Percentiles rank a stretch among this genome's conserved stretches.
phyloP scores from a whole-genome alignment of 371 early-diverging fungal genomes.

The Mortierella sp. region DNA sequence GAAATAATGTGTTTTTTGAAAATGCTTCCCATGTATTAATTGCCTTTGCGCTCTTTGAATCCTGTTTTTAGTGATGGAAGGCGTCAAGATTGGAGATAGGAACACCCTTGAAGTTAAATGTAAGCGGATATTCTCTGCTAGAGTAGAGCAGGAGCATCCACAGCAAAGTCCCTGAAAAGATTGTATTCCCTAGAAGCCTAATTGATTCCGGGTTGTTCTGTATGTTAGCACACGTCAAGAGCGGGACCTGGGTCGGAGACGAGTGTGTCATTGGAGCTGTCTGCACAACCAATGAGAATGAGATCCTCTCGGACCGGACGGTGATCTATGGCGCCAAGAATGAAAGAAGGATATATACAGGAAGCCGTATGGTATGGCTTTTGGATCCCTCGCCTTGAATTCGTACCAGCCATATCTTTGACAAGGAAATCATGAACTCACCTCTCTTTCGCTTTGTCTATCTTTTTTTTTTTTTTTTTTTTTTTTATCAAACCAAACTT shows the following conservation, averaged over 20 bases:
- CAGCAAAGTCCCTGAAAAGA: background rate
- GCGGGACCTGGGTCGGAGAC: conserved; percentile 72
- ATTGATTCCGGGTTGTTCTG: background rate
- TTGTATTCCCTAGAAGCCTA: background rate
- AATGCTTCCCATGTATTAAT: background rate
- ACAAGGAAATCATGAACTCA: conserved; percentile 22
- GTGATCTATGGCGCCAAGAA: conserved; percentile 75
- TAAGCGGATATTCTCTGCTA: conserved; percentile 29
- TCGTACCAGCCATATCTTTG: background rate
- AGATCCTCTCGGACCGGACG: conserved; percentile 70
- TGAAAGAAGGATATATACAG: conserved; percentile 65
- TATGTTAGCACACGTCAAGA: conserved; percentile 63
- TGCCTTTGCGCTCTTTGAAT: no score
- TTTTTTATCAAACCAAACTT: no score
- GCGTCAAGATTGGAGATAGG: conserved; percentile 71
- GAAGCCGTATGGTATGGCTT: conserved; percentile 28
- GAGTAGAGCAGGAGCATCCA: background rate
- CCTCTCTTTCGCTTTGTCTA: conserved; percentile 14
- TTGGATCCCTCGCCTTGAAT: background rate
- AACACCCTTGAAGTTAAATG: conserved; percentile 78
- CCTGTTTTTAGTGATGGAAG: conserved; percentile 69
- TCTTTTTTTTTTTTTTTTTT: background rate
- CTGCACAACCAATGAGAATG: conserved; percentile 73
- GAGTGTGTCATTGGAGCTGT: conserved; percentile 81
- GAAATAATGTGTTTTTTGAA: background rate